These are phyloP conservation scores for Chlamydomonas applanata DNA, from an alignment of 139 green algal genomes.

Conservation along the genomic window DNA sequence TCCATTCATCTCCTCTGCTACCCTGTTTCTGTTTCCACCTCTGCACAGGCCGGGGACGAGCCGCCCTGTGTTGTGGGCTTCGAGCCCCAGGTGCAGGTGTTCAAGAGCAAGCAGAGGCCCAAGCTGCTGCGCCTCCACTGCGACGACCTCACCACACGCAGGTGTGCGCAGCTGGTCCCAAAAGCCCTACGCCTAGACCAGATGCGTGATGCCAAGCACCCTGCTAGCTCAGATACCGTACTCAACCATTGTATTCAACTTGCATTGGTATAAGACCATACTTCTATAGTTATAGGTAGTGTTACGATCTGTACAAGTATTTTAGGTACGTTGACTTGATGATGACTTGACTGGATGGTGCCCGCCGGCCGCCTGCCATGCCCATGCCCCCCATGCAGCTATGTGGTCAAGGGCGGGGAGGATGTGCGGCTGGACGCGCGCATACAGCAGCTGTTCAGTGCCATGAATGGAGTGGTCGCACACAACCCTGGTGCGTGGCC, in stretches of 20 bases:
- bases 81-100: conserved; percentile 46
- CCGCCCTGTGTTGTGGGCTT: conserved; percentile 46
- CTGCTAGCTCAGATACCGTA: too few relatives aligned
- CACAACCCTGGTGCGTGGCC: conserved; percentile 14
- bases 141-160: conserved; percentile 6
- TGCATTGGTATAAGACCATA: too few relatives aligned
- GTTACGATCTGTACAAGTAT: too few relatives aligned
- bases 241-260: too few relatives aligned
- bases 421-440: conserved; percentile 73
- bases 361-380: too few relatives aligned
- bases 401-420: conserved; percentile 70
- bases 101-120: conserved; percentile 73
- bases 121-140: conserved; percentile 65
- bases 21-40: too few relatives aligned
- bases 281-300: too few relatives aligned
- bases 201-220: too few relatives aligned
- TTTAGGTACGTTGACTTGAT: too few relatives aligned
- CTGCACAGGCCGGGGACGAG: background rate
- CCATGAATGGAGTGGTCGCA: conserved; percentile 58
- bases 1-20: too few relatives aligned
- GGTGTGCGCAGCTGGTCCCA: conserved; percentile 19
- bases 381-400: background rate
- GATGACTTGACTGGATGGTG: too few relatives aligned
- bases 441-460: conserved; percentile 64
- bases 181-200: background rate